Evolutionary conservation across 371 early-diverging fungal species (phyloP).

Genomic region (Funneliformis caledonium): DNA sequence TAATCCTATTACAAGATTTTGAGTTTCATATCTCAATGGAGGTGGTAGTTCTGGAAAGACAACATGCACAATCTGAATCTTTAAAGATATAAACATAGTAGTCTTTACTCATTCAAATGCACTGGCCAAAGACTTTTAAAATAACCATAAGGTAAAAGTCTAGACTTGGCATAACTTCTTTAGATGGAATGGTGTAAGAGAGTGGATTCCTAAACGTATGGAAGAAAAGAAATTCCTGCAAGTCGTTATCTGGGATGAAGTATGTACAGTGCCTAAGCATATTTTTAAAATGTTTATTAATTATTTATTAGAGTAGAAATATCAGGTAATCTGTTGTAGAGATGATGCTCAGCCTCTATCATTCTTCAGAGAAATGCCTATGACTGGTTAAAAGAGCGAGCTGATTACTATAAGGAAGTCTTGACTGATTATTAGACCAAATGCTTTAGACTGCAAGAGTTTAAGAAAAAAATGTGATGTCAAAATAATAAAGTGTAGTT

Average conservation of each 20-base stretch:
- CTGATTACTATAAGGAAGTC: constrained; percentile 26
- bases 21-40: constrained; percentile 7
- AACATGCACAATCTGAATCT: not conserved
- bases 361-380: constrained; percentile 16
- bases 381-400: constrained; percentile 27
- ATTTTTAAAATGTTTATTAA: constrained; percentile 25
- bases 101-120: constrained; percentile 20
- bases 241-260: constrained; percentile 30
- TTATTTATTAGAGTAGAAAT: constrained; percentile 30
- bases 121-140: constrained; percentile 19
- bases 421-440: constrained; percentile 33
- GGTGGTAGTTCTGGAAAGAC: not conserved
- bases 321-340: constrained; percentile 20
- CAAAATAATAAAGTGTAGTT: constrained; percentile 7
- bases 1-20: constrained; percentile 27
- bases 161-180: not conserved
- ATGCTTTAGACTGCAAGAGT: constrained; percentile 4
- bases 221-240: constrained; percentile 20
- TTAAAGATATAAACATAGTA: constrained; percentile 24
- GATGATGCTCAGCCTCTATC: not conserved
- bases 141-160: constrained; percentile 16
- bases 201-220: constrained; percentile 30
- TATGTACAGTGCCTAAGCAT: constrained; percentile 24
- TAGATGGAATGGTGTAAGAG: constrained; percentile 27
- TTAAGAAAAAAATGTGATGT: not conserved